Percentiles rank a stretch among this genome's conserved stretches.
Evolutionary conservation across 163 green algal species (phyloP).

Genomic region (Scenedesmus sp.): DNA sequence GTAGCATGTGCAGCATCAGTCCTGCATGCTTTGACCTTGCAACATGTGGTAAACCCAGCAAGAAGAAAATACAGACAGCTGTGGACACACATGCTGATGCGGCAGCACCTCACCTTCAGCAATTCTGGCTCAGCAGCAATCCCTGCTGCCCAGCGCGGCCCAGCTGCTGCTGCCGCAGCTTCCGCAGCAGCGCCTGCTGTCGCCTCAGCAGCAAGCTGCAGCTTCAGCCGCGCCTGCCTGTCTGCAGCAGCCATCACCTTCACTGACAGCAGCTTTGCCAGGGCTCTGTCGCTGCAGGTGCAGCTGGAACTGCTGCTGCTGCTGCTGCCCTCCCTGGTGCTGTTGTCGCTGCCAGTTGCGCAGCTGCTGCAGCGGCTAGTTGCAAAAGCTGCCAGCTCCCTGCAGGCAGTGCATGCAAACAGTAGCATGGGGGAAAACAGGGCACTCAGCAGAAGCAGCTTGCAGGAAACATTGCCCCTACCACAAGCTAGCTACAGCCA

Average conservation of each 20-base stretch:
- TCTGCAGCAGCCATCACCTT: neutral
- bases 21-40: too few species aligned
- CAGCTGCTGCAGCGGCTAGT: conserved; percentile 11
- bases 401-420: neutral
- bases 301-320: neutral
- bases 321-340: neutral
- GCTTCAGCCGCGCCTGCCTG: neutral
- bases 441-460: neutral
- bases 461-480: too few species aligned
- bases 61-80: neutral
- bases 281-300: neutral
- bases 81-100: neutral
- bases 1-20: too few species aligned
- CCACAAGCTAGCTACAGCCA: too few species aligned
- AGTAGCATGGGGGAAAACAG: neutral
- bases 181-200: neutral
- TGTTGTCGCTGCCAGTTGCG: neutral
- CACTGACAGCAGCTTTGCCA: neutral
- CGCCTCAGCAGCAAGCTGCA: neutral
- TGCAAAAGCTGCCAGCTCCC: neutral
- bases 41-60: too few species aligned
- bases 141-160: neutral
- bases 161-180: neutral
- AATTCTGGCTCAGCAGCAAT: neutral
- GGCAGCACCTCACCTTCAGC: neutral